phyloP scores from a whole-genome alignment of 352 stramenopile genomes.

The Phytophthora europaea region DNA sequence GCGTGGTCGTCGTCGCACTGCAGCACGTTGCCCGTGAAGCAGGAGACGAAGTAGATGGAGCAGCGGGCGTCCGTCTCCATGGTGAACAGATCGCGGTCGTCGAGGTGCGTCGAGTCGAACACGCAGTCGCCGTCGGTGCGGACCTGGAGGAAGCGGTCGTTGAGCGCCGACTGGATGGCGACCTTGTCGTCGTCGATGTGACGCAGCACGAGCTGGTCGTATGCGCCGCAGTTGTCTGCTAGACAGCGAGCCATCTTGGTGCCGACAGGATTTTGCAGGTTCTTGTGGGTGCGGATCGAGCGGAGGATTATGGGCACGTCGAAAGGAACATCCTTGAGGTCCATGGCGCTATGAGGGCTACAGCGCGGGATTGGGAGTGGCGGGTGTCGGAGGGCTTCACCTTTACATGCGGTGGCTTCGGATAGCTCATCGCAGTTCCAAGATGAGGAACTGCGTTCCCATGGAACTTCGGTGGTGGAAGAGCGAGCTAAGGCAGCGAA shows the following conservation, averaged over 20 bases:
- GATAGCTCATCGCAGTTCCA: not conserved
- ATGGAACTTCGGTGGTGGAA: not conserved
- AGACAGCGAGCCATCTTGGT: slow-evolving; percentile 14
- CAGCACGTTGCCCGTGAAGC: slow-evolving; percentile 20
- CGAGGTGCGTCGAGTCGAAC: slow-evolving; percentile 24
- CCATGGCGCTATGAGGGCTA: not conserved
- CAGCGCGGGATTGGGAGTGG: not conserved
- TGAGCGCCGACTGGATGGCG: slow-evolving; percentile 32
- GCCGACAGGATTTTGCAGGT: slow-evolving; percentile 32
- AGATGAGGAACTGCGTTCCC: not conserved
- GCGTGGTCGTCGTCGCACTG: slow-evolving; percentile 15
- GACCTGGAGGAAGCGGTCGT: slow-evolving; percentile 27
- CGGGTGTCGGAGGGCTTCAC: not conserved
- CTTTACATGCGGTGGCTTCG: not conserved
- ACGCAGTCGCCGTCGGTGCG: slow-evolving; percentile 21
- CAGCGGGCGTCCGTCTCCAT: slow-evolving; percentile 23
- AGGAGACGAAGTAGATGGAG: slow-evolving; percentile 29
- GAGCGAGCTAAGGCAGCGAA: not conserved
- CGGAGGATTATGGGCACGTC: slow-evolving; percentile 32
- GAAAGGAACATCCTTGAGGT: slow-evolving; percentile 13
- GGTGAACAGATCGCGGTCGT: slow-evolving; percentile 14
- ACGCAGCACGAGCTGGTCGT: slow-evolving; percentile 36
- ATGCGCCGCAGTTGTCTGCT: slow-evolving; percentile 16
- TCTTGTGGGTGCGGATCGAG: slow-evolving; percentile 22
- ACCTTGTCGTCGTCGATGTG: slow-evolving; percentile 31